phyloP scores from a whole-genome alignment of 768 basidiomycete genomes.

The Leccinum incarnatum region DNA sequence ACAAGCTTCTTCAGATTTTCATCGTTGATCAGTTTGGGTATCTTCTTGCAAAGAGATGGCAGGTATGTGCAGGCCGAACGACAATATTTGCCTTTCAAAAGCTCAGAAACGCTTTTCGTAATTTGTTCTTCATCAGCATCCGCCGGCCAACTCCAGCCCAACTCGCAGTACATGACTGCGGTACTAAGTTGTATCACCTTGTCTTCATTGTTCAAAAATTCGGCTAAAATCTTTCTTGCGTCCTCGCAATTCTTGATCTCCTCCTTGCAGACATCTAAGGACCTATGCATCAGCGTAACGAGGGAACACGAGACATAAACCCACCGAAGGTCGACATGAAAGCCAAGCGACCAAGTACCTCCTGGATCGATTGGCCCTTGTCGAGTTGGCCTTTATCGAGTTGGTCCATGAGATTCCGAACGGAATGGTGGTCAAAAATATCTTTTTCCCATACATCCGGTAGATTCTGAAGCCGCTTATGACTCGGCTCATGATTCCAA shows the following conservation, averaged over 20 bases:
- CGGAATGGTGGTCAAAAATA: slow-evolving; percentile 23
- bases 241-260: slow-evolving; percentile 6
- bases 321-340: slow-evolving; percentile 30
- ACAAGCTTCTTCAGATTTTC: slow-evolving; percentile 19
- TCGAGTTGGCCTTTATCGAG: slow-evolving; percentile 11
- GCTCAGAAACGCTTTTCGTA: slow-evolving; percentile 7
- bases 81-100: slow-evolving; percentile 8
- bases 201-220: background rate
- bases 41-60: slow-evolving; percentile 28
- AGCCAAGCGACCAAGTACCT: slow-evolving; percentile 23
- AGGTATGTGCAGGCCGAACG: slow-evolving; percentile 27
- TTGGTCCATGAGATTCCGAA: slow-evolving; percentile 14
- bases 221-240: slow-evolving; percentile 7
- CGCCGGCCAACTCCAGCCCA: slow-evolving; percentile 20
- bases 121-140: slow-evolving; percentile 4
- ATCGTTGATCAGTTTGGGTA: slow-evolving; percentile 12
- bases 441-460: slow-evolving; percentile 29
- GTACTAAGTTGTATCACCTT: slow-evolving; percentile 23
- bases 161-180: slow-evolving; percentile 24
- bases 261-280: slow-evolving; percentile 4
- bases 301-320: background rate
- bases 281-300: background rate
- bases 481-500: slow-evolving; percentile 25
- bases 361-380: background rate
- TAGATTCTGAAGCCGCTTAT: slow-evolving; percentile 15